phyloP scores from a whole-genome alignment of 1,139 yeast genomes.

The Kodamaea sp. region DNA sequence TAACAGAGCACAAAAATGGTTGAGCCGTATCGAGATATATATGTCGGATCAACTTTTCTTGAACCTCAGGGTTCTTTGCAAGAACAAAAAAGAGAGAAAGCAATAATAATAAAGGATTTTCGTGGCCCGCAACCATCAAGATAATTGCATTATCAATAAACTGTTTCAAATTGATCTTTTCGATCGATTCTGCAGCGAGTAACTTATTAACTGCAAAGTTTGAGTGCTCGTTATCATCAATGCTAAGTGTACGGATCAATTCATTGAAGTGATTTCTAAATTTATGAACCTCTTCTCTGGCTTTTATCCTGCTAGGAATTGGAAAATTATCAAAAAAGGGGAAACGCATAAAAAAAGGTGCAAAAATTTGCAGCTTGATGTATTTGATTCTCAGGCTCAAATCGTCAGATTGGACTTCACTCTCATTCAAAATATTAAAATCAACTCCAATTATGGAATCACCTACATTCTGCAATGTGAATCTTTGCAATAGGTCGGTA shows the following conservation, averaged over 20 bases:
- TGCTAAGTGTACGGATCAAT: constrained; percentile 23
- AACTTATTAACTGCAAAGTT: constrained; percentile 29
- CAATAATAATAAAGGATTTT: constrained; percentile 54
- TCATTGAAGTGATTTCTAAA: constrained; percentile 36
- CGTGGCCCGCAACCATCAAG: constrained; percentile 60
- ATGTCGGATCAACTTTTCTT: constrained; percentile 30
- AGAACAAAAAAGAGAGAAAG: constrained; percentile 47
- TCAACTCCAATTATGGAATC: constrained; percentile 50
- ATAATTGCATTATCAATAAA: constrained; percentile 57
- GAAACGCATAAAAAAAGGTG: constrained; percentile 53
- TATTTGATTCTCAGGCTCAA: constrained; percentile 39
- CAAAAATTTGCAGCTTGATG: constrained; percentile 53
- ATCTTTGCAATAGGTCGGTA: constrained; percentile 43
- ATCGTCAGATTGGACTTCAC: constrained; percentile 20
- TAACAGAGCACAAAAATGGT: constrained; percentile 26
- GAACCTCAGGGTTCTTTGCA: constrained; percentile 39
- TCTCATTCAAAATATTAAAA: constrained; percentile 23
- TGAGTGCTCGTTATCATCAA: constrained; percentile 11
- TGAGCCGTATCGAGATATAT: background rate
- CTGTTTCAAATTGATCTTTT: constrained; percentile 41
- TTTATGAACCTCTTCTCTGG: constrained; percentile 39
- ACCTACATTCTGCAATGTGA: constrained; percentile 49
- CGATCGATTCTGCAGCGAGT: constrained; percentile 34
- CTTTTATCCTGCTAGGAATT: constrained; percentile 45
- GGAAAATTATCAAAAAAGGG: constrained; percentile 52